These are phyloP conservation scores for Salix udensis DNA, from an alignment of 345 rosid species.

Conservation along the genomic window DNA sequence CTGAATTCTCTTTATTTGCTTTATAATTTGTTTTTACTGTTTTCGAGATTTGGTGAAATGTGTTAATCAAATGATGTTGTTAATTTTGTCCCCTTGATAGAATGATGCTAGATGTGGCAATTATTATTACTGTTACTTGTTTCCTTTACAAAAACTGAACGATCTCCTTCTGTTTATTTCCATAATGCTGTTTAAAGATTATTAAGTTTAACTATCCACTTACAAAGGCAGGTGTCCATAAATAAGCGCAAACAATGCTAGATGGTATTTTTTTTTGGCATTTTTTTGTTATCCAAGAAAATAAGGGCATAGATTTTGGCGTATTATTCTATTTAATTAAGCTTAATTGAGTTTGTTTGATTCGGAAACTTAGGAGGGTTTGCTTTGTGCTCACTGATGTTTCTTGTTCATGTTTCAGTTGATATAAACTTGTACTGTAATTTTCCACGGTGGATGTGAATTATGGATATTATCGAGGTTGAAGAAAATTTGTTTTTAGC, in stretches of 20 bases:
- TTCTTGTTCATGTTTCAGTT: conserved; percentile 33
- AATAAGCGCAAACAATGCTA: no score
- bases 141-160: not conserved
- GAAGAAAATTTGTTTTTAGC: conserved; percentile 91
- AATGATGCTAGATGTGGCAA: not conserved
- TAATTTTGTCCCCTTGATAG: not conserved
- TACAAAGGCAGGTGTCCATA: no score
- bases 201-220: no score
- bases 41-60: conserved; percentile 39
- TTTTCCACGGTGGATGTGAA: conserved; percentile 33
- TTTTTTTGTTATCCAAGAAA: not conserved
- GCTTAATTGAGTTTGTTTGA: not conserved
- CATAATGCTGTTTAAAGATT: not conserved
- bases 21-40: conserved; percentile 4
- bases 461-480: conserved; percentile 78
- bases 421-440: conserved; percentile 31
- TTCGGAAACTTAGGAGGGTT: not conserved
- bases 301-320: not conserved
- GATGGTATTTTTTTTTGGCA: not conserved
- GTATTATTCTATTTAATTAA: not conserved
- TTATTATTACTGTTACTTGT: not conserved
- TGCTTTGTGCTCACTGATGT: conserved; percentile 13
- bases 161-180: not conserved
- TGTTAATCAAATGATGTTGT: conserved; percentile 14
- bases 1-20: not conserved